Base-by-base conservation (phyloP, 345 rosid species). In the Mallotus nudiflorus region DNA sequence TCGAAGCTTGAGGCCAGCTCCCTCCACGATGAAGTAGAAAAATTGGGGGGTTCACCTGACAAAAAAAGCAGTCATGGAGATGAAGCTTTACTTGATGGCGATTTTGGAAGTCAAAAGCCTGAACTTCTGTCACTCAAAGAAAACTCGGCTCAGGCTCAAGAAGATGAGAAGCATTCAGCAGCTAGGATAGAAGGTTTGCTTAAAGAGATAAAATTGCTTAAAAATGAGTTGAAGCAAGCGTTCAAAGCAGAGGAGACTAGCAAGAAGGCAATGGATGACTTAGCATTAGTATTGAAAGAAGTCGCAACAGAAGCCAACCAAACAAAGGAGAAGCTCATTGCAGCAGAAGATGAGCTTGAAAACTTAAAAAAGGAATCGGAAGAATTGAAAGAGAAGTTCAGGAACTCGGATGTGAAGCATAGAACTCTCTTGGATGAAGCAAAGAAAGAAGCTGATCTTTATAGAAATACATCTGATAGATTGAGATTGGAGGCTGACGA, bases 221-320 rank as follows among this genome's bases (percentile, higher is more conserved):
- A 74, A 70, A 75, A 16, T 49, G 89, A 89, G 67, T 67, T 92
- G 68, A 86, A 83, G 39, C 61, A 66, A 20, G 85, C 92, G 0
- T 79, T 61, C 0, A 85, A 78, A 50, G 98, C 91, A 0, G 99
- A 95, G 68, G 88, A 80, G 68, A 89, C 88, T 22, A 85, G 85
- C 86, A 85, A 83, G 85, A 90, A 83, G 76, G 99, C 96, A 13
- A 82, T 92, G 94, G 99, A 95, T 66, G 97, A 83, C 77, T 70
- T 92, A 35, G 99, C 97, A 1, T 46, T 86, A 6, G 99, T 89
- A 3, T 75, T 95, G 56, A 84, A 82, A 69, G 99, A 95, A 76
- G 99, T 95, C 0, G 92, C 87, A 14, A 77, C 86, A 1, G 92
- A 95, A 37, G 74, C 79, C 12, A 77, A 66, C 56, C 80, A 85